A percentile compares a stretch with the other conserved stretches of the same genome.
These are phyloP conservation scores for Tetracladium marchalianum DNA, from an alignment of 495 filamentous ascomycete species.

Conservation along the genomic window DNA sequence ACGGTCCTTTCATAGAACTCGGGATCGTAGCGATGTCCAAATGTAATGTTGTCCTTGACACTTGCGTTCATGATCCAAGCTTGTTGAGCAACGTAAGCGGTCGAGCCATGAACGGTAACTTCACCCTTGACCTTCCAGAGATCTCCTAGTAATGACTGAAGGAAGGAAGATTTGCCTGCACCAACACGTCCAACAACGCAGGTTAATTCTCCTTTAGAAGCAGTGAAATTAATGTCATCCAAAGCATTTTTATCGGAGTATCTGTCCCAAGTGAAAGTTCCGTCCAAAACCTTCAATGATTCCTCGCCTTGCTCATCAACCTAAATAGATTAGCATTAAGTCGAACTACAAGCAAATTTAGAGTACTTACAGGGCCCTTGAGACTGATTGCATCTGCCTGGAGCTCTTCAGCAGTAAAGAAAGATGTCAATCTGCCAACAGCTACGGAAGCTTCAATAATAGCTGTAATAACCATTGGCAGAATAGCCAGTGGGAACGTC, in stretches of 20 bases:
- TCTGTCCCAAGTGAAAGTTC: slow-evolving; percentile 90
- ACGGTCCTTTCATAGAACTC: slow-evolving; percentile 90
- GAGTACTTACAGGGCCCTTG: slow-evolving; percentile 36
- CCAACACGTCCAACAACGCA: slow-evolving; percentile 96
- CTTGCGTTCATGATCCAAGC: slow-evolving; percentile 98
- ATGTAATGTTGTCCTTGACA: slow-evolving; percentile 93
- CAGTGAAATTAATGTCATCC: slow-evolving; percentile 75
- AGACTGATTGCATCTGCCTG: slow-evolving; percentile 71
- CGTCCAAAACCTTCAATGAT: slow-evolving; percentile 70
- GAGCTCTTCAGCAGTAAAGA: slow-evolving; percentile 80
- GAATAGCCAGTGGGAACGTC: slow-evolving; percentile 86
- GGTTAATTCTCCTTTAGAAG: slow-evolving; percentile 80
- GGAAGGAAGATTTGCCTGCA: slow-evolving; percentile 84
- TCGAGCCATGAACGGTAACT: slow-evolving; percentile 67
- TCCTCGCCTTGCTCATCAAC: slow-evolving; percentile 72
- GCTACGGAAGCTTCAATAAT: slow-evolving; percentile 96
- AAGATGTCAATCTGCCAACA: slow-evolving; percentile 74
- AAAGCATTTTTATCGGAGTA: slow-evolving; percentile 53
- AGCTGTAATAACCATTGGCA: slow-evolving; percentile 96
- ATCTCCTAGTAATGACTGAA: slow-evolving; percentile 81
- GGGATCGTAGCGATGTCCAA: slow-evolving; percentile 92
- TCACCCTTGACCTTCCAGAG: slow-evolving; percentile 83
- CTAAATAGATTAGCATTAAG: no score
- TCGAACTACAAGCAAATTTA: no score
- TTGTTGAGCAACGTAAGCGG: slow-evolving; percentile 87